Evolutionary conservation across 192 early-diverging fungal genomes (phyloP), one percentile per base, ranked within the genome.

Genomic region (Coemansia sp.): DNA sequence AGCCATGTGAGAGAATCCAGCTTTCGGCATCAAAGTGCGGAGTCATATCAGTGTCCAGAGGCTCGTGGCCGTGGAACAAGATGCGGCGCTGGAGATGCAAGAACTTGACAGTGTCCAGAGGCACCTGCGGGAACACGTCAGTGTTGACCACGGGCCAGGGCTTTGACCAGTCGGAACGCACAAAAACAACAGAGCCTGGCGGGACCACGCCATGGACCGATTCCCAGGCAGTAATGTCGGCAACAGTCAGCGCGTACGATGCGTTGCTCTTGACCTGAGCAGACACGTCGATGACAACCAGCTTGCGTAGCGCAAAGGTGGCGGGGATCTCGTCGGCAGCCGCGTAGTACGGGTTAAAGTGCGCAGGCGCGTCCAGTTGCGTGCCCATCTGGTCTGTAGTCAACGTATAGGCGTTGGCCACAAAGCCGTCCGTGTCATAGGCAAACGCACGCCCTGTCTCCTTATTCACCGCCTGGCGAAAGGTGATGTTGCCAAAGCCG

Each of bases 321-420:
- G 68, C 52, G 4, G 78, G 78, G 18, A 80, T 61, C 54, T 80
- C 73, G 58, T 80, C 78, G 0, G 75, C 39, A 2, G 68, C 63
- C 2, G 73, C 70, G 37, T 46, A 60, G 42, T 63, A 57, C 18
- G 78, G 64, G 45, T 68, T 74, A 56, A 75, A 80, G 51, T 80
- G 78, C 2, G 69, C 72, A 7, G 78, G 78, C 23, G 78, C 63
- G 17, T 80, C 78, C 37, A 80, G 65, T 52, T 80, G 78, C 42
- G 78, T 77, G 52, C 78, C 78, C 65, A 76, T 60, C 65, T 80
- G 78, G 42, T 80, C 78, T 4, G 78, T 80, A 5, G 71, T 76
- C 56, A 80, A 65, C 51, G 47, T 63, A 52, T 80, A 80, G 1
- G 72, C 73, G 13, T 56, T 76, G 5, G 78, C 78, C 14, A 71